Evolutionary conservation across 305 asterid species (phyloP).

Genomic region (Rubia peregrina): DNA sequence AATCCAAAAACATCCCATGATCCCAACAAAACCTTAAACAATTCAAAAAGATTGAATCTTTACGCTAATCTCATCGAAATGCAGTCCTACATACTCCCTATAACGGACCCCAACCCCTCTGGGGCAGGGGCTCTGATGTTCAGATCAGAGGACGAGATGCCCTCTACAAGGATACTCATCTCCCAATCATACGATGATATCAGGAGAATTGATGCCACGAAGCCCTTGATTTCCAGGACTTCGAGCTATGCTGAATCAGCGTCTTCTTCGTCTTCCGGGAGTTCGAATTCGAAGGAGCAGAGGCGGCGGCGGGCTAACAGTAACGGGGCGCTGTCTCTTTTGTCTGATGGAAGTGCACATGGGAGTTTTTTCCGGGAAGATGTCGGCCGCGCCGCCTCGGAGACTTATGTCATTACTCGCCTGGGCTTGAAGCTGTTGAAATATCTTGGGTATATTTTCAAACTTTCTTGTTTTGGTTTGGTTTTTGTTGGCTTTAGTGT

Average conservation of each 20-base stretch:
- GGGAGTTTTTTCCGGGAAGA: constrained; percentile 35
- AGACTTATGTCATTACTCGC: constrained; percentile 48
- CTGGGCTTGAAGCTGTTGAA: constrained; percentile 45
- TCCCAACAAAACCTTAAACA: constrained; percentile 4
- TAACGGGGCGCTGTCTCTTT: constrained; percentile 47
- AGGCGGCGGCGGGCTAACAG: constrained; percentile 62
- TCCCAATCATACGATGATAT: constrained; percentile 41
- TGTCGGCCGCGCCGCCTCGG: constrained; percentile 46
- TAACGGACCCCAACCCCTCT: constrained; percentile 40
- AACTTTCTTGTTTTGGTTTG: neutral
- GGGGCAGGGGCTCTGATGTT: constrained; percentile 38
- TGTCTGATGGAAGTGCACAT: constrained; percentile 26
- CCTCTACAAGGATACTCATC: constrained; percentile 32
- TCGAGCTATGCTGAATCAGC: constrained; percentile 36
- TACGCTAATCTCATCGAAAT: constrained; percentile 15
- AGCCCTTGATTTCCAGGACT: constrained; percentile 52
- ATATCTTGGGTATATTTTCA: constrained; percentile 57
- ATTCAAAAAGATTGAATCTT: neutral
- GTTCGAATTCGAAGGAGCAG: constrained; percentile 36
- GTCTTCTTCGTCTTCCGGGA: constrained; percentile 7
- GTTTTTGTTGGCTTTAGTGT: neutral
- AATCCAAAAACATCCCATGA: constrained; percentile 12
- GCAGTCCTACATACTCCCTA: constrained; percentile 55
- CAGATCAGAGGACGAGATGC: constrained; percentile 50
- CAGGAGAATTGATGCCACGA: constrained; percentile 30